These are phyloP conservation scores for Grosmannia penicillata DNA, from an alignment of 2,329 filamentous ascomycete genomes.

Conservation along the genomic window DNA sequence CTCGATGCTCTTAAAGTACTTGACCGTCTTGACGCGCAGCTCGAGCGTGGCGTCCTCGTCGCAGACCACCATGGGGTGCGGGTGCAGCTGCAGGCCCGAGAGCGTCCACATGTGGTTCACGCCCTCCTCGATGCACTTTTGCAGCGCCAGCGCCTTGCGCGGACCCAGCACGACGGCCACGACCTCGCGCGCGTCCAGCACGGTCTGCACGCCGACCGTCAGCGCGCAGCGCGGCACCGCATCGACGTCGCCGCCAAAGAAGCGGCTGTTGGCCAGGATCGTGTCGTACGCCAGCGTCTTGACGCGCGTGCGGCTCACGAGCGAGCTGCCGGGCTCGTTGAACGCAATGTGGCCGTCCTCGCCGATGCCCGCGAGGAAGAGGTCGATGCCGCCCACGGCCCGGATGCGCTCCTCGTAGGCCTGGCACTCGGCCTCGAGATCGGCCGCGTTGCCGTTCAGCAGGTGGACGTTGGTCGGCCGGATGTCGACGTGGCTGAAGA, in stretches of 20 bases:
- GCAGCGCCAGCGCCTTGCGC: constrained; percentile 57
- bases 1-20: constrained; percentile 49
- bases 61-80: constrained; percentile 57
- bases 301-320: constrained; percentile 55
- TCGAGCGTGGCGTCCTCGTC: constrained; percentile 58
- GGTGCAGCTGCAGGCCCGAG: constrained; percentile 58
- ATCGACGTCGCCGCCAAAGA: constrained; percentile 50
- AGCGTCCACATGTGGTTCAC: constrained; percentile 74
- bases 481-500: constrained; percentile 63
- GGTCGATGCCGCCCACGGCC: constrained; percentile 54
- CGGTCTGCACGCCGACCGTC: constrained; percentile 39
- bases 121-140: constrained; percentile 58
- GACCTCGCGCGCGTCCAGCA: constrained; percentile 59
- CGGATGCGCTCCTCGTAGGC: constrained; percentile 58
- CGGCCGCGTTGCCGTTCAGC: constrained; percentile 54
- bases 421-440: constrained; percentile 57
- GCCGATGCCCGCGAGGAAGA: constrained; percentile 64
- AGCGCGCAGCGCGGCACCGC: constrained; percentile 57
- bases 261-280: constrained; percentile 59
- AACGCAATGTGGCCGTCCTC: constrained; percentile 70
- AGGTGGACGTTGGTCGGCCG: constrained; percentile 56
- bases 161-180: constrained; percentile 60
- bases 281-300: constrained; percentile 71
- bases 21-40: constrained; percentile 50
- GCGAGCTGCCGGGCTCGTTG: constrained; percentile 63